phyloP scores from a whole-genome alignment of 352 stramenopile species.

The Phytopythium aichiense region DNA sequence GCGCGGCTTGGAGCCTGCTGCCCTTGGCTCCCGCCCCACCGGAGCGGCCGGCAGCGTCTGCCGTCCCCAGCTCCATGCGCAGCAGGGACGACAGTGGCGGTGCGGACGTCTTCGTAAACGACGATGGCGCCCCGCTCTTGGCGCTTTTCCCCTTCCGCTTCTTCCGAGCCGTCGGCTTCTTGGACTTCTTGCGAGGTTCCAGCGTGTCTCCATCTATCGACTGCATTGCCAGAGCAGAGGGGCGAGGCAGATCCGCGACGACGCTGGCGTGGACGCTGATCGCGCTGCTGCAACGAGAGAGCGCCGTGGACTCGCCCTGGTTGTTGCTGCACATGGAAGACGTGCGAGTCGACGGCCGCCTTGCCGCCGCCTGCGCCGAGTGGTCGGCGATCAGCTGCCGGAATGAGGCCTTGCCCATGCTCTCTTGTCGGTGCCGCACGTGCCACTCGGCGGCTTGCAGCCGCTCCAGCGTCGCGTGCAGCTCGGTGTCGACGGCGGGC shows the following conservation, averaged over 20 bases:
- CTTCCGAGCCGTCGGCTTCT: conserved; percentile 4
- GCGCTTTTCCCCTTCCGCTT: conserved; percentile 13
- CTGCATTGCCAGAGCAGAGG: neutral
- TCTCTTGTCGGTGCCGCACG: conserved; percentile 29
- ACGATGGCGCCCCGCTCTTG: neutral
- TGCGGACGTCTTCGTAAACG: conserved; percentile 7
- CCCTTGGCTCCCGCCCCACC: neutral
- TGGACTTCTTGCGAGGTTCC: neutral
- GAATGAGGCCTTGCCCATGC: conserved; percentile 19
- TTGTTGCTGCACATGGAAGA: neutral
- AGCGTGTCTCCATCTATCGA: neutral
- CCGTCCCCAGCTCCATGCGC: conserved; percentile 25
- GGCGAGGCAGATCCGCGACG: neutral
- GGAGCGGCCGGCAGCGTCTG: neutral
- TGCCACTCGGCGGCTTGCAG: conserved; percentile 51
- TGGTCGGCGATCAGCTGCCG: conserved; percentile 1
- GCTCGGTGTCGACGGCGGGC: conserved; percentile 7
- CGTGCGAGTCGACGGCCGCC: neutral
- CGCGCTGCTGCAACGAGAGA: neutral
- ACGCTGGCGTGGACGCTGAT: neutral
- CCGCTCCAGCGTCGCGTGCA: conserved; percentile 27
- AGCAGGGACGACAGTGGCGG: conserved; percentile 30
- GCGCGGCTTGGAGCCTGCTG: conserved; percentile 3
- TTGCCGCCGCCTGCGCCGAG: neutral
- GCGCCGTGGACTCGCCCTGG: neutral